Base-by-base conservation (phyloP, 805 yeast species). In the Teunomyces pallodes region DNA sequence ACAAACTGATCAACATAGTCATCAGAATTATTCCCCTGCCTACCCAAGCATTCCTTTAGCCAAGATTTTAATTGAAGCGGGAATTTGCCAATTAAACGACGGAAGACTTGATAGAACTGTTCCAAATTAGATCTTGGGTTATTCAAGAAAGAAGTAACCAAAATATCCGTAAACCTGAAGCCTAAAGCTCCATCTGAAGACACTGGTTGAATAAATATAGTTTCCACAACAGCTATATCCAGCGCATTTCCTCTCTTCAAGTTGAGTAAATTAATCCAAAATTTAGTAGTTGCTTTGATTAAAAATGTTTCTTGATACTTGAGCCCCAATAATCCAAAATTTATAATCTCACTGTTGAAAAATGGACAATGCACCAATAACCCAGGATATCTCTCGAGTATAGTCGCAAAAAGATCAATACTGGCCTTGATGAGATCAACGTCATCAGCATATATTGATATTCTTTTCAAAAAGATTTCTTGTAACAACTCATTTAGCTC, bases 51-150 rank as follows among this genome's bases (percentile, higher is more conserved):
- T 51, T 35, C 54, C 50, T 47, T 35, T 13, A 50, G 43, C 9
- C 45, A 82, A 3, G 44, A 53, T 52, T 78, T 81, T 49, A 75
- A 71, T 28, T 70, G 64, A 44, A 81, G 49, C 4, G 81, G 81
- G 52, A 69, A 74, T 53, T 79, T 82, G 0, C 51, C 82, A 44
- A 64, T 61, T 56, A 83, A 56, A 2, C 70, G 62, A 42, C 84
- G 68, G 48, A 83, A 64, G 1, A 82, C 57, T 14, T 80, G 82
- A 35, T 80, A 80, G 60, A 72, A 86, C 40, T 69, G 67, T 10
- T 82, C 88, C 36, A 85, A 60, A 49, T 80, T 82, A 0, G 91
- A 84, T 53, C 92, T 67, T 5, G 85, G 61, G 36, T 72, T 67
- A 38, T 64, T 59, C 5, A 80, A 53, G 24, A 84, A 72, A 1